A percentile compares a stretch with the other conserved stretches of the same genome.
Evolutionary conservation across 1,284 basidiomycete genomes (phyloP).

Genomic region (Boletus semigastroideus): DNA sequence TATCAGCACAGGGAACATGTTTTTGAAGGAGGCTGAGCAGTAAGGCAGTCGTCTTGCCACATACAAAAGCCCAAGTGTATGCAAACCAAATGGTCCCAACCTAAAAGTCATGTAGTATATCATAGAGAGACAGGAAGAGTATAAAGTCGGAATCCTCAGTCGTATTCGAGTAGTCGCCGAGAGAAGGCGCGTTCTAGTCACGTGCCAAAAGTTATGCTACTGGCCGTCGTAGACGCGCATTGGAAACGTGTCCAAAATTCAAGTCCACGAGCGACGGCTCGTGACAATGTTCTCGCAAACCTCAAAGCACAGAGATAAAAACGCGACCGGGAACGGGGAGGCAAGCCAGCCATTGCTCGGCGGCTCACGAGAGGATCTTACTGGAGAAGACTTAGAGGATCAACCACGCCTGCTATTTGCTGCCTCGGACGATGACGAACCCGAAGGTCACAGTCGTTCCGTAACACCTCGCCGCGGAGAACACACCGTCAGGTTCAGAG

Average conservation of each 20-base stretch:
- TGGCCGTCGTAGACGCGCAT: not conserved
- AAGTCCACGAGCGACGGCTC: conserved; percentile 20
- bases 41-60: too few relatives aligned
- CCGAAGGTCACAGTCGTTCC: conserved; percentile 31
- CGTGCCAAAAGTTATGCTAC: conserved; percentile 13
- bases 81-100: too few relatives aligned
- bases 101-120: too few relatives aligned
- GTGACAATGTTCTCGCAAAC: conserved; percentile 42
- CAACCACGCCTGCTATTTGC: conserved; percentile 40
- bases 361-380: conserved; percentile 39
- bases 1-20: too few relatives aligned
- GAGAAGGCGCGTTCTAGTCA: conserved; percentile 10
- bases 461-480: conserved; percentile 15
- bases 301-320: conserved; percentile 32
- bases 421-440: conserved; percentile 46
- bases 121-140: too few relatives aligned
- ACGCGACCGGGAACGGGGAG: conserved; percentile 38
- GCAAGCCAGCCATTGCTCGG: conserved; percentile 56
- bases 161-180: not conserved
- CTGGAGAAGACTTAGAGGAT: conserved; percentile 27
- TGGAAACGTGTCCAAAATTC: not conserved
- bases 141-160: too few relatives aligned
- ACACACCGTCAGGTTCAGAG: conserved; percentile 56
- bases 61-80: too few relatives aligned
- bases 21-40: too few relatives aligned